A percentile compares a stretch with the other conserved stretches of the same genome.
phyloP scores from a whole-genome alignment of 352 stramenopile genomes.

The Lagenidium giganteum region DNA sequence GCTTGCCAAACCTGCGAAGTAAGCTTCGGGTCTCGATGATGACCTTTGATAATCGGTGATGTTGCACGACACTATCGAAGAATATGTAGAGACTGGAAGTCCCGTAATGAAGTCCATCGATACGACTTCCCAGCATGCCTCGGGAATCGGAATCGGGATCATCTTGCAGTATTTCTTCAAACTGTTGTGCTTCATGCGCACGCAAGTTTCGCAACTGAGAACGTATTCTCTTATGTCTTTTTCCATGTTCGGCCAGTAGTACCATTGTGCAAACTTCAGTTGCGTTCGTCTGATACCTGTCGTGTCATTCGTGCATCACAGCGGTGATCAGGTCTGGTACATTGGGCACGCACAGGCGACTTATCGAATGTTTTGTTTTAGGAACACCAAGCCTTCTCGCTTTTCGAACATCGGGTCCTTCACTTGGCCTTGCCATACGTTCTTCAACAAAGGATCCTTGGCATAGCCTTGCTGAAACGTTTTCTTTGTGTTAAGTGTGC shows the following conservation, averaged over 20 bases:
- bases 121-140: neutral
- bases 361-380: too few species aligned
- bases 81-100: constrained; percentile 13
- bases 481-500: too few species aligned
- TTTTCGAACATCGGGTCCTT: too few species aligned
- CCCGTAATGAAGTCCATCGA: constrained; percentile 1
- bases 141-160: constrained; percentile 3
- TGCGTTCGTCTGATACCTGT: neutral
- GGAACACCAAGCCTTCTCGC: too few species aligned
- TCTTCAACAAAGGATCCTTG: too few species aligned
- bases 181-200: constrained; percentile 2
- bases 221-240: neutral
- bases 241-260: constrained; percentile 7
- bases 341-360: too few species aligned
- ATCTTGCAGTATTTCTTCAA: constrained; percentile 5
- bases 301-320: neutral
- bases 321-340: too few species aligned
- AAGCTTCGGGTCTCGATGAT: constrained; percentile 20
- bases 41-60: constrained; percentile 7
- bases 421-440: too few species aligned
- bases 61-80: constrained; percentile 15
- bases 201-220: neutral
- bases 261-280: constrained; percentile 4
- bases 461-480: too few species aligned
- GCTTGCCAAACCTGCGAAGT: constrained; percentile 14